Conservation (phyloP, 2,329 filamentous ascomycete species). For the Teratosphaeria zuluensis region DNA sequence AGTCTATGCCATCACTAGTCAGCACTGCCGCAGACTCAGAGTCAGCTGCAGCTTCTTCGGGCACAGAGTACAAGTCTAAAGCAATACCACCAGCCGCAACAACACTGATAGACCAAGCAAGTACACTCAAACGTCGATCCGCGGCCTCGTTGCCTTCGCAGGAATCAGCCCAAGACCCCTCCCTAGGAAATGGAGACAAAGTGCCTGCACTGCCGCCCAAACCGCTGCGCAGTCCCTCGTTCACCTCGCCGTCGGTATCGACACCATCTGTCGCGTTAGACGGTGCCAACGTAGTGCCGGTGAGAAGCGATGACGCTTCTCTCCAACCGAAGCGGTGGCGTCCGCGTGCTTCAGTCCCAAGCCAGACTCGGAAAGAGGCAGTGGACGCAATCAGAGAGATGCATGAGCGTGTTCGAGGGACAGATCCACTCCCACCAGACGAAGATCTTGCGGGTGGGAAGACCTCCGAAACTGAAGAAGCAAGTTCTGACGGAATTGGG, state of each 20-base stretch:
- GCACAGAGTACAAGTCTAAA: slow-evolving; percentile 8
- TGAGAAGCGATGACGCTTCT: slow-evolving; percentile 14
- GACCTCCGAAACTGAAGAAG: neutral
- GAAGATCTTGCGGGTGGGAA: neutral
- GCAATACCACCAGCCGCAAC: slow-evolving; percentile 7
- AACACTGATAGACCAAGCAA: slow-evolving; percentile 3
- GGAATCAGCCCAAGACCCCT: slow-evolving; percentile 1
- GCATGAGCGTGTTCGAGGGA: slow-evolving; percentile 9
- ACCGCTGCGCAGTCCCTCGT: slow-evolving; percentile 20
- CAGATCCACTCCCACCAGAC: neutral
- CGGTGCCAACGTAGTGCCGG: slow-evolving; percentile 17
- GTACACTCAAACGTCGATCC: slow-evolving; percentile 13
- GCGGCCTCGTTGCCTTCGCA: slow-evolving; percentile 9
- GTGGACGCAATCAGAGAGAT: slow-evolving; percentile 22
- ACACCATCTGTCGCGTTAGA: slow-evolving; percentile 20
- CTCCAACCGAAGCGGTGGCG: slow-evolving; percentile 12
- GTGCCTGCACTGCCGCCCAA: slow-evolving; percentile 6
- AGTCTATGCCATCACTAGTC: slow-evolving; percentile 15
- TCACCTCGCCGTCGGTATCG: slow-evolving; percentile 15
- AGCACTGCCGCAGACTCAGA: slow-evolving; percentile 4
- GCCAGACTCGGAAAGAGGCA: slow-evolving; percentile 17
- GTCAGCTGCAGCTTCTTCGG: slow-evolving; percentile 11
- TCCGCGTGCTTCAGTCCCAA: slow-evolving; percentile 3
- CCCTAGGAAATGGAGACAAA: neutral
- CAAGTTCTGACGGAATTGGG: neutral